These are phyloP conservation scores for Neonectria hederae DNA, from an alignment of 2,329 filamentous ascomycete species.

Conservation along the genomic window DNA sequence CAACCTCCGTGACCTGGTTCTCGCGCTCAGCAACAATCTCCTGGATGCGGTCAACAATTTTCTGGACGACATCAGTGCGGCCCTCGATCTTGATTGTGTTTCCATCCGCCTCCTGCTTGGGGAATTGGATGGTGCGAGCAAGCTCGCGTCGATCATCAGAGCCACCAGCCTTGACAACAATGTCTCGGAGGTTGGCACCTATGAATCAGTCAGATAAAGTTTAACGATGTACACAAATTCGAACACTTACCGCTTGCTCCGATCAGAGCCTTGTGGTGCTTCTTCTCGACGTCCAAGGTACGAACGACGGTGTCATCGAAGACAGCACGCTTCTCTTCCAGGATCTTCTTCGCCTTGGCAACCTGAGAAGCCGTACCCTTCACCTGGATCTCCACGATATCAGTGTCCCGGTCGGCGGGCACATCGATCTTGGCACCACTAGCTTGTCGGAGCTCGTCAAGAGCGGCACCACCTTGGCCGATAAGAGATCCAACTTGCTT, in stretches of 20 bases:
- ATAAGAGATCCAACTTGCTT: constrained; percentile 95
- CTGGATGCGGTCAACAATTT: constrained; percentile 84
- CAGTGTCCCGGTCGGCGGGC: constrained; percentile 79
- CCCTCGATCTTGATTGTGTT: constrained; percentile 91
- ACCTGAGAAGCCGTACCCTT: constrained; percentile 94
- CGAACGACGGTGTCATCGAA: constrained; percentile 91
- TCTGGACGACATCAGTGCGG: constrained; percentile 83
- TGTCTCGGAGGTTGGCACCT: constrained; percentile 86
- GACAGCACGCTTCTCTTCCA: constrained; percentile 84
- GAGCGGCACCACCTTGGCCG: constrained; percentile 86
- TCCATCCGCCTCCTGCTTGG: constrained; percentile 84
- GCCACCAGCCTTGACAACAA: constrained; percentile 88
- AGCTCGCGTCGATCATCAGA: constrained; percentile 85
- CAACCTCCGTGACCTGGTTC: constrained; percentile 78
- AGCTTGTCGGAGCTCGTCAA: constrained; percentile 86
- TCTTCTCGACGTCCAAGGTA: constrained; percentile 91
- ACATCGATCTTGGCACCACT: constrained; percentile 94
- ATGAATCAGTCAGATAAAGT: constrained; percentile 44
- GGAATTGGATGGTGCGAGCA: constrained; percentile 93
- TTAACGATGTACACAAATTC: neutral
- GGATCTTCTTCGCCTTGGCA: constrained; percentile 87
- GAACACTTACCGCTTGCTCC: constrained; percentile 78
- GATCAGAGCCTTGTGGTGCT: constrained; percentile 90
- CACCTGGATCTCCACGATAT: constrained; percentile 85
- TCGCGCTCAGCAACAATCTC: constrained; percentile 84